Conservation (phyloP, 2,329 filamentous ascomycete genomes). For the Fusarium euwallaceae region DNA sequence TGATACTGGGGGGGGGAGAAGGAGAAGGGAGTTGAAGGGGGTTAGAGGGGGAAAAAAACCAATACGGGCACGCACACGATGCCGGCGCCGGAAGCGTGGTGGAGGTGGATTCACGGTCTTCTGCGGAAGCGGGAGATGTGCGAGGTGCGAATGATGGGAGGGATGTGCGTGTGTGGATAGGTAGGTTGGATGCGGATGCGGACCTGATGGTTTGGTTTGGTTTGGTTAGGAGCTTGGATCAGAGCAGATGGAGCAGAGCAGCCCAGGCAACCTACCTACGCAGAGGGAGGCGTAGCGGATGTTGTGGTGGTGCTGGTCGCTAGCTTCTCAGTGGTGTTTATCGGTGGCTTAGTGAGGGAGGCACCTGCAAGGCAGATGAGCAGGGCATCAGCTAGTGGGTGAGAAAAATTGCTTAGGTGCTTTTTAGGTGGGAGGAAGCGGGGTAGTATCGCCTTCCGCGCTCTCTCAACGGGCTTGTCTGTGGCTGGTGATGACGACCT, state of each 20-base stretch:
- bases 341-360: slow-evolving; percentile 4
- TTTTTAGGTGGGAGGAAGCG: slow-evolving; percentile 24
- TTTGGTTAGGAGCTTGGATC: neutral
- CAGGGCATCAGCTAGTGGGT: neutral
- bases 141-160: slow-evolving; percentile 8
- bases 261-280: neutral
- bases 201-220: neutral
- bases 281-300: slow-evolving; percentile 1
- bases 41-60: slow-evolving; percentile 27
- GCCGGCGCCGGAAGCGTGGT: slow-evolving; percentile 39
- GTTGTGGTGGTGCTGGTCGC: neutral
- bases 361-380: slow-evolving; percentile 2
- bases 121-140: slow-evolving; percentile 33
- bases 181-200: neutral
- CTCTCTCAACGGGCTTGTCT: neutral
- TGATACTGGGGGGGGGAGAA: slow-evolving; percentile 16
- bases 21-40: slow-evolving; percentile 14
- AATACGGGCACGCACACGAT: slow-evolving; percentile 24
- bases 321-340: slow-evolving; percentile 21
- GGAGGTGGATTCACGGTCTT: slow-evolving; percentile 37
- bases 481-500: slow-evolving; percentile 8
- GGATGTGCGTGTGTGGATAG: slow-evolving; percentile 4
- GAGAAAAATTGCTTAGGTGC: slow-evolving; percentile 6
- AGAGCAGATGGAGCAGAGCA: neutral
- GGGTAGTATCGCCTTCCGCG: slow-evolving; percentile 14